Conservation (phyloP, 129 eudicot genomes). For the Chrysanthemum lavandulifolium region DNA sequence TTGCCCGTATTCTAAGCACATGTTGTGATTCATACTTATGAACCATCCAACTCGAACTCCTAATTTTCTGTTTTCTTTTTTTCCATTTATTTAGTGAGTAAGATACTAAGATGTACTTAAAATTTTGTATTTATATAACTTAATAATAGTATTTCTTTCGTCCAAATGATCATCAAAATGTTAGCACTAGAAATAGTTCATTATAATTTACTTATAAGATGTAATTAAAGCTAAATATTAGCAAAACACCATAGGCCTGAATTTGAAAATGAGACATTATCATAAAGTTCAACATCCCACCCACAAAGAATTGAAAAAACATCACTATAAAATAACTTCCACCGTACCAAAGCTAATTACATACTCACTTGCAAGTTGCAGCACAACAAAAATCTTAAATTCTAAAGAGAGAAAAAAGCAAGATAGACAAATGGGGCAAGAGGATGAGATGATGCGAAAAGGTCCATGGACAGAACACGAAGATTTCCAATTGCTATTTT, state of each 20-base stretch:
- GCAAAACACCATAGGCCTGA: not conserved
- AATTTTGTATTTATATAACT: too few species aligned
- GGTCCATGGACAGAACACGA: conserved; percentile 96
- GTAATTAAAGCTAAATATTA: not conserved
- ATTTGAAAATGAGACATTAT: conserved; percentile 16
- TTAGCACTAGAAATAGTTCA: too few species aligned
- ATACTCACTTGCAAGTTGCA: conserved; percentile 18
- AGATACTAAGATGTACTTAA: too few species aligned
- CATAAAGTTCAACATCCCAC: conserved; percentile 34
- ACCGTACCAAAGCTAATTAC: conserved; percentile 23
- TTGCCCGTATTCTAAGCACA: too few species aligned
- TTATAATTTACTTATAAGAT: not conserved
- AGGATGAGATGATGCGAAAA: conserved; percentile 51
- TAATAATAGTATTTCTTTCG: too few species aligned
- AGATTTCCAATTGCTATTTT: conserved; percentile 65
- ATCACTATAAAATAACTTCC: conserved; percentile 38
- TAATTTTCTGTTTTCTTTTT: too few species aligned
- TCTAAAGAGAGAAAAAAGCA: conserved; percentile 4
- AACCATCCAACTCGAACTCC: too few species aligned
- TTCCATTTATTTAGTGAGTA: too few species aligned
- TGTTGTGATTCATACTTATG: too few species aligned
- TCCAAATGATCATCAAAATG: too few species aligned
- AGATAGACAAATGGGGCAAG: conserved; percentile 37
- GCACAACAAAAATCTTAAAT: not conserved
- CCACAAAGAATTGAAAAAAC: conserved; percentile 26